These are phyloP conservation scores for Starmerella scarabaei DNA, from an alignment of 805 yeast genomes.

Conservation along the genomic window DNA sequence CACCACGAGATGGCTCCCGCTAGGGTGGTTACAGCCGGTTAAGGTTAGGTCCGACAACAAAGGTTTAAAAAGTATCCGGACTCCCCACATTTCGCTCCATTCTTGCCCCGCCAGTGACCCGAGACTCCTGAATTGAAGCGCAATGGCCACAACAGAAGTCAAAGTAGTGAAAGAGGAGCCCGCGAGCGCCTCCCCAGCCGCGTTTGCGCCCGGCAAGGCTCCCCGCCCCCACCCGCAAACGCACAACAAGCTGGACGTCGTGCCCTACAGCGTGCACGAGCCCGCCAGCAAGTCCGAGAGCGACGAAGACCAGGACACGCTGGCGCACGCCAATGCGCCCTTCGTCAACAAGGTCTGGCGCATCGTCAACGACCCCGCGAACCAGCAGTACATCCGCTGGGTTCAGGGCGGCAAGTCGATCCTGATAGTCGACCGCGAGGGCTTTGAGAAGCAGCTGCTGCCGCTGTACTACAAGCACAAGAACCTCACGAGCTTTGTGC, in stretches of 20 bases:
- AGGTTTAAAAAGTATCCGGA: too few relatives aligned
- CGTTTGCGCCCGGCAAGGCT: too few relatives aligned
- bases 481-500: conserved; percentile 88
- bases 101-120: too few relatives aligned
- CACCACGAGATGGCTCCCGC: too few relatives aligned
- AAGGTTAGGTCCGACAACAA: too few relatives aligned
- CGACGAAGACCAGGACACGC: conserved; percentile 7
- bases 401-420: conserved; percentile 72
- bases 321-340: conserved; percentile 40
- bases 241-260: neutral
- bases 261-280: neutral
- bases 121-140: too few relatives aligned
- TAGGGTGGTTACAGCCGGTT: too few relatives aligned
- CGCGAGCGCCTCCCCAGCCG: neutral
- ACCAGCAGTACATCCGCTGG: conserved; percentile 69
- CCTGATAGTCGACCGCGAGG: conserved; percentile 70
- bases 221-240: too few relatives aligned
- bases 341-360: conserved; percentile 90
- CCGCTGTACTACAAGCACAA: conserved; percentile 93
- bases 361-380: conserved; percentile 76
- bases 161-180: neutral
- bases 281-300: conserved; percentile 1
- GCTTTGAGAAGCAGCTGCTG: conserved; percentile 65
- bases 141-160: too few relatives aligned
- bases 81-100: too few relatives aligned